Evolutionary conservation across 1,139 yeast genomes (phyloP), one percentile per base, ranked within the genome.

Genomic region (Maudiozyma humilis): DNA sequence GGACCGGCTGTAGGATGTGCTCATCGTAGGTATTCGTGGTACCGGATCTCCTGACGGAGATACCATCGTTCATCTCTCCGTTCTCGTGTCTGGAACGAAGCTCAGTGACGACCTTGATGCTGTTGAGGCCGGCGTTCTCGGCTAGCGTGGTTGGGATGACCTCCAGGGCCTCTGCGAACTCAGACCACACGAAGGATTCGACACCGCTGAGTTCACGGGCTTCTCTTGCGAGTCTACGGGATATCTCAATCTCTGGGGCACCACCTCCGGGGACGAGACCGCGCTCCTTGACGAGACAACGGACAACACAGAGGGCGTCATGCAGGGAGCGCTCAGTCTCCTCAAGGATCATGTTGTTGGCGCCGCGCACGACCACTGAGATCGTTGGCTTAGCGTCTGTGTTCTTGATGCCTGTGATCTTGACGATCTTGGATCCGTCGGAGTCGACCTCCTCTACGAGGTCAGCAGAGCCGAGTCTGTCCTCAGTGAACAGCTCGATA

Each of bases 191-290:
- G 57, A 88, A 82, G 44, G 94, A 93, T 65, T 91, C 96, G 6
- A 89, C 88, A 40, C 99, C 98, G 17, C 87, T 76, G 52, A 86
- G 71, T 39, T 78, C 70, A 50, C 82, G 76, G 17, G 96, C 75
- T 66, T 89, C 96, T 57, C 79, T 81, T 65, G 78, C 72, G 55
- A 91, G 69, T 20, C 79, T 78, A 57, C 95, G 79, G 4, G 97
- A 82, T 14, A 89, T 83, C 69, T 91, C 98, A 55, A 91, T 79
- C 69, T 91, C 99, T 40, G 98, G 96, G 4, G 98, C 97, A 55
- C 98, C 98, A 53, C 99, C 98, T 57, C 99, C 99, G 13, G 97
- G 96, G 67, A 91, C 87, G 60, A 91, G 72, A 2, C 96, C 97
- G 62, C 79, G 84, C 66, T 88, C 91, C 65, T 91, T 89, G 35